Evolutionary conservation across 1,284 basidiomycete genomes (phyloP), one percentile per base, ranked within the genome.

Genomic region (Ceratobasidium sp.): DNA sequence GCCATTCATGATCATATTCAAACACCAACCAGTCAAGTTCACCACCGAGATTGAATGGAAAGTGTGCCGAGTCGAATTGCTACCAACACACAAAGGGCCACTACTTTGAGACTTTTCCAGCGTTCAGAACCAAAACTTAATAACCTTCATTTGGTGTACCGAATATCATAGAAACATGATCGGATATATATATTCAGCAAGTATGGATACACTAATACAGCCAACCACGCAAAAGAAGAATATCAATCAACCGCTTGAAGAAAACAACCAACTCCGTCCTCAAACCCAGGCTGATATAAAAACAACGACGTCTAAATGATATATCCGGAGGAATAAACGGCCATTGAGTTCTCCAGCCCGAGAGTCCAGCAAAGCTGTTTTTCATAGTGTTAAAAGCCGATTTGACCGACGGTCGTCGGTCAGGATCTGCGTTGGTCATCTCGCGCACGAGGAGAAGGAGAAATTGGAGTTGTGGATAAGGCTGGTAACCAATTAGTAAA

Each of bases 371-470:
- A 44, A 68, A 68, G 4, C 13, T 6, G 54, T 48, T 52, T 20
- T 40, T 68, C 66, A 68, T 68, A 17, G 23, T 28, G 20, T 66
- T 6, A 13, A 12, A 15, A 26, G 64, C 64, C 23, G 7, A 28
- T 10, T 40, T n/a, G 4, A 66, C 2, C 7, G 28, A 12, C 15
- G 59, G n/a, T 62, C 59, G 59, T 20, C 33, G 38, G 1, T n/a
- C 44, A 20, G 64, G 64, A 17, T 66, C 26, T 6, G 26, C 12
- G 38, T 50, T 28, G 40, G 64, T 66, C 64, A 66, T 66, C 7
- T 66, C 64, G 12, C 64, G 64, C 13, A n/a, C 64, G 23, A 66
- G 44, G 28, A 44, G 64, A 12, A 66, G 44, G 10, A 66, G 64
- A 46, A 66, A 66, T 42, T 9, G 48, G 15, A 9, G 40, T 12